phyloP scores from a whole-genome alignment of 345 rosid species.

The Camelina neglecta region DNA sequence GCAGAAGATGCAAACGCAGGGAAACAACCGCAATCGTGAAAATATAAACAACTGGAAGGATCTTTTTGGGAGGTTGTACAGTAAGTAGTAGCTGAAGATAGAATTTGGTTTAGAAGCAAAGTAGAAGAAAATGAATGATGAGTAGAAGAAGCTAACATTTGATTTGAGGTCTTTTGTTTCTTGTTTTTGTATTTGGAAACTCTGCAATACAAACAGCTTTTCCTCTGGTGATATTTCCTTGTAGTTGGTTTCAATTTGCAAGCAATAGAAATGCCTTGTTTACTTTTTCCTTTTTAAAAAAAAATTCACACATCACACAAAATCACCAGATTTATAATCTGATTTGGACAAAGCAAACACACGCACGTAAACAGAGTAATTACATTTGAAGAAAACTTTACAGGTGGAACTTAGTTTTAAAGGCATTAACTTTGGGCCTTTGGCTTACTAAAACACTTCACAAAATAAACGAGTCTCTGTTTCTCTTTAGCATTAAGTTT shows the following conservation, averaged over 20 bases:
- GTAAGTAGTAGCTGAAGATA: neutral
- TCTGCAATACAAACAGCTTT: constrained; percentile 12
- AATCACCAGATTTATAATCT: neutral
- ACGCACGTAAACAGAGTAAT: neutral
- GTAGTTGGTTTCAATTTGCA: constrained; percentile 22
- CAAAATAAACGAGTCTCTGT: neutral
- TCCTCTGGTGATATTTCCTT: neutral
- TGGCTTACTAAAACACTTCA: neutral
- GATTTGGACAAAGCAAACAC: constrained; percentile 7
- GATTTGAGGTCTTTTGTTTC: constrained; percentile 15
- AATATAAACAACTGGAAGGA: neutral
- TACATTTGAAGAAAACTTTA: neutral
- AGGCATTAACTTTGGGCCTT: constrained; percentile 1
- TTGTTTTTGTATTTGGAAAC: constrained; percentile 27
- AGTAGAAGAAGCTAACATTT: constrained; percentile 22
- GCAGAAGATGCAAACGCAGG: constrained; percentile 17
- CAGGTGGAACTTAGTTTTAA: neutral
- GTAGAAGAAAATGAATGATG: constrained; percentile 10
- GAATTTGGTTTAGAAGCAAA: constrained; percentile 19
- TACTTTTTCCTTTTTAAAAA: neutral
- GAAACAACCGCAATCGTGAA: neutral
- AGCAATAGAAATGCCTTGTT: neutral
- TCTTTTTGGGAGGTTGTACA: constrained; percentile 5
- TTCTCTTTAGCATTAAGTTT: constrained; percentile 10
- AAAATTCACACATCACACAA: no score